Base-by-base conservation (phyloP, 2,329 filamentous ascomycete species). In the Meredithiella fracta region DNA sequence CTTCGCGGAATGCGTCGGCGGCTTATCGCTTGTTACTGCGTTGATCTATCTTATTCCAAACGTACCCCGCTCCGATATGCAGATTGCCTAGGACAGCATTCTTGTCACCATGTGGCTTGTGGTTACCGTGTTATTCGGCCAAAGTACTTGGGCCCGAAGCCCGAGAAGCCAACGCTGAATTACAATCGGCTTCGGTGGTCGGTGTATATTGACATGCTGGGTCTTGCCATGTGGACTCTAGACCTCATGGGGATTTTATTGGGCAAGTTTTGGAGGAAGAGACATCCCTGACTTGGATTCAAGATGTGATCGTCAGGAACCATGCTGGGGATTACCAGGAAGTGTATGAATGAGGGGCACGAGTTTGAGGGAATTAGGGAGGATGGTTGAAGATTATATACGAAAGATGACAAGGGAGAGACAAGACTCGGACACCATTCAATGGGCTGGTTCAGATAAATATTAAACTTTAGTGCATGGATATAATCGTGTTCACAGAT, bases 11-110 rank as follows among this genome's bases (percentile, higher is more conserved):
- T 34, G 50, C 17, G 56, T 58, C 9, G 56, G 51, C 25, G 51
- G 51, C 14, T 51, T 58, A 8, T 54, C 51, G 7, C 40, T 52
- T 40, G 44, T 58, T 22, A 58, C 56, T 40, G 51, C 56, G 29
- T 42, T 58, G 34, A 42, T 58, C 22, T 58, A 58, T 54, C 56
- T 58, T n/a, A 54, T 58, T 22, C 56, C 56, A 17, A 51, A 58
- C 22, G 51, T 58, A 17, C 51, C 51, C 20, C 44, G 51, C 9
- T 54, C 51, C 25, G 53, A 54, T 8, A 52, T 54, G 15, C 51
- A 58, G 25, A 52, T 58, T 50, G 56, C 56, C 31, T 58, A 42
- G 56, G 56, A 58, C 47, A 47, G 51, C 11, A 31, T 58, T 9
- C 47, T 58, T 9, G 56, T 58, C 7, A 54, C 54, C 17, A 42